These are phyloP conservation scores for Trichosporon sp. DNA, from an alignment of 1,284 basidiomycete species.

Conservation along the genomic window DNA sequence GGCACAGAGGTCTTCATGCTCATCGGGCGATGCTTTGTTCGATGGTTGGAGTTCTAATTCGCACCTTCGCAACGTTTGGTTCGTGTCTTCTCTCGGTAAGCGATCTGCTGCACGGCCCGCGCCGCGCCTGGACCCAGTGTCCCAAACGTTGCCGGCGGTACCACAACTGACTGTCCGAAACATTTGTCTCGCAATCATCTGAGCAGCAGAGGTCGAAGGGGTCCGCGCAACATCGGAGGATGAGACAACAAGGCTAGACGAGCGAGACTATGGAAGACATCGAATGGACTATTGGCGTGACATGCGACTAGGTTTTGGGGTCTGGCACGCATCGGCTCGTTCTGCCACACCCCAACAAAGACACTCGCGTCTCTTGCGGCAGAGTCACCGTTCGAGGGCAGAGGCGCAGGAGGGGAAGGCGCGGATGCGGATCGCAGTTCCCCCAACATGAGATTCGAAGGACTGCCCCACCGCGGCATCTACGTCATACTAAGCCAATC, in stretches of 20 bases:
- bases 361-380: not conserved
- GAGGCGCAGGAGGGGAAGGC: not conserved
- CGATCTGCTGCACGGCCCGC: not conserved
- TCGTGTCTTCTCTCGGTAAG: too few species aligned
- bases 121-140: not conserved
- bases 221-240: not conserved
- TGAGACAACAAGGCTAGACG: not conserved
- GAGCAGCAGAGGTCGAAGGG: not conserved
- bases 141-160: not conserved
- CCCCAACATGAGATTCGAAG: slow-evolving; percentile 1
- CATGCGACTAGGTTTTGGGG: not conserved
- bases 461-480: not conserved
- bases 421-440: too few species aligned
- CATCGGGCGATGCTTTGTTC: not conserved
- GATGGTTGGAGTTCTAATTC: not conserved
- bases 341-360: not conserved
- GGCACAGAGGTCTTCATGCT: not conserved
- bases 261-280: not conserved
- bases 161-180: not conserved
- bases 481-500: slow-evolving; percentile 2
- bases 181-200: not conserved
- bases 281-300: not conserved
- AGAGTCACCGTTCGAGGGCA: not conserved
- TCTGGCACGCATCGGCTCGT: not conserved
- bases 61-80: not conserved